Evolutionary conservation across 306 rosid species (phyloP).

Genomic region (Cucurbita maxima): DNA sequence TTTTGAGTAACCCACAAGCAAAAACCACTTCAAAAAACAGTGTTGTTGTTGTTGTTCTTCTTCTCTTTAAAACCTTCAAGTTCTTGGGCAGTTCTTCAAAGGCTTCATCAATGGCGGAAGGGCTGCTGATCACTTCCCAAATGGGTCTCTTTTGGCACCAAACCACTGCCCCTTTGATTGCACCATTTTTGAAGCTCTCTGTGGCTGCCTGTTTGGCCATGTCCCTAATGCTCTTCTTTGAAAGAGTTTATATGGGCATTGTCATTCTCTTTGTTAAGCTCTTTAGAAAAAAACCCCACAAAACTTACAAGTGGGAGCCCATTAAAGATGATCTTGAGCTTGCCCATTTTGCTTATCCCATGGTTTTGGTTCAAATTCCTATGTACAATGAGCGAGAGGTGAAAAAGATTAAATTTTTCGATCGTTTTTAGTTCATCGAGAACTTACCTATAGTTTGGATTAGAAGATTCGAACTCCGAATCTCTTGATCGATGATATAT

Average conservation of each 20-base stretch:
- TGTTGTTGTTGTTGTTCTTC: constrained; percentile 18
- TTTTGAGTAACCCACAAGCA: constrained; percentile 53
- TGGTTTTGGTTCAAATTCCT: constrained; percentile 57
- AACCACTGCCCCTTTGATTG: constrained; percentile 40
- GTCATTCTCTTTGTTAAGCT: constrained; percentile 43
- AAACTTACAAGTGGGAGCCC: constrained; percentile 64
- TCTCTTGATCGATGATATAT: no score
- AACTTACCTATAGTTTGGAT: no score
- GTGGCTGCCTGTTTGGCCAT: constrained; percentile 45
- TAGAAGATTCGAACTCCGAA: no score
- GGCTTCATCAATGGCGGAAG: constrained; percentile 22
- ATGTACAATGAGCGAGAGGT: constrained; percentile 66
- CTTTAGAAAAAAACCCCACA: constrained; percentile 38
- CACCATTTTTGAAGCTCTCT: constrained; percentile 38
- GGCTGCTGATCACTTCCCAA: constrained; percentile 13
- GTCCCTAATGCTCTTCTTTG: constrained; percentile 71
- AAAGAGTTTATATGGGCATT: constrained; percentile 73
- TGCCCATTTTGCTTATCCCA: constrained; percentile 39
- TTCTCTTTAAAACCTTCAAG: constrained; percentile 15
- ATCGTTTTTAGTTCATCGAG: no score
- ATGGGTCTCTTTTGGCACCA: constrained; percentile 41
- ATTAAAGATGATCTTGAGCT: constrained; percentile 63
- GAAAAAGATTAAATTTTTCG: background rate
- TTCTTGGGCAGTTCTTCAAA: background rate
- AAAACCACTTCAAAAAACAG: constrained; percentile 14